A percentile compares a stretch with the other conserved stretches of the same genome.
These are phyloP conservation scores for Phaffia australis DNA, from an alignment of 768 basidiomycete species.

Conservation along the genomic window DNA sequence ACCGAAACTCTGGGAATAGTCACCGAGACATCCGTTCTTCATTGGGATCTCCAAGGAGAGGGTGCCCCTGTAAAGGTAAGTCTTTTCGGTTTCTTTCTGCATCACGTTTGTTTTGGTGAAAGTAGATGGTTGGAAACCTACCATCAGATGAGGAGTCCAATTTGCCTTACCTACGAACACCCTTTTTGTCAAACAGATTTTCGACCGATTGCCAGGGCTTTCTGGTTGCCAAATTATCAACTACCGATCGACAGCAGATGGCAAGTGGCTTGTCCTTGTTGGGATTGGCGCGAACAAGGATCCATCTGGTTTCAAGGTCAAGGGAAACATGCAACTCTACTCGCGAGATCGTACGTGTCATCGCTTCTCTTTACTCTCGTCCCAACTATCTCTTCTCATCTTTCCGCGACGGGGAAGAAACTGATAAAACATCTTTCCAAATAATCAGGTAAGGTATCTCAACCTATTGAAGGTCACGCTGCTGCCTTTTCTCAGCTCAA, in stretches of 20 bases:
- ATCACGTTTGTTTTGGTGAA: neutral
- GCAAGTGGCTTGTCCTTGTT: slow-evolving; percentile 93
- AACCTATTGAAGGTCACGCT: slow-evolving; percentile 97
- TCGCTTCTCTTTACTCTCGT: neutral
- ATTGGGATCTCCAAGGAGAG: slow-evolving; percentile 56
- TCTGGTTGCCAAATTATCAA: slow-evolving; percentile 96
- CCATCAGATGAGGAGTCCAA: slow-evolving; percentile 31
- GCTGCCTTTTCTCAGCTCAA: slow-evolving; percentile 89
- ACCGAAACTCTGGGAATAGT: slow-evolving; percentile 87
- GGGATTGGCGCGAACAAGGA: slow-evolving; percentile 84
- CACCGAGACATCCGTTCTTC: slow-evolving; percentile 82
- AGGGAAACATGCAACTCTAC: slow-evolving; percentile 96
- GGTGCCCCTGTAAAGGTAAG: slow-evolving; percentile 36
- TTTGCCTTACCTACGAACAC: slow-evolving; percentile 45
- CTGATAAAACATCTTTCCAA: neutral
- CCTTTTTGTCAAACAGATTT: slow-evolving; percentile 69
- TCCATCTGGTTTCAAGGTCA: slow-evolving; percentile 85
- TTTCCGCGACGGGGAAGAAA: neutral
- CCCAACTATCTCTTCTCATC: neutral
- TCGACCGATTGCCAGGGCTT: slow-evolving; percentile 91
- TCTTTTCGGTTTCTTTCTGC: neutral
- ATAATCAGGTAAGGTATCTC: slow-evolving; percentile 52
- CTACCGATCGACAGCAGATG: slow-evolving; percentile 82
- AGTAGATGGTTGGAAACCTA: neutral
- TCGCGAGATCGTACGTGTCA: slow-evolving; percentile 62